Percentiles rank a stretch among this genome's conserved stretches.
These are phyloP conservation scores for Mycena galericulata DNA, from an alignment of 768 basidiomycete species.

Conservation along the genomic window DNA sequence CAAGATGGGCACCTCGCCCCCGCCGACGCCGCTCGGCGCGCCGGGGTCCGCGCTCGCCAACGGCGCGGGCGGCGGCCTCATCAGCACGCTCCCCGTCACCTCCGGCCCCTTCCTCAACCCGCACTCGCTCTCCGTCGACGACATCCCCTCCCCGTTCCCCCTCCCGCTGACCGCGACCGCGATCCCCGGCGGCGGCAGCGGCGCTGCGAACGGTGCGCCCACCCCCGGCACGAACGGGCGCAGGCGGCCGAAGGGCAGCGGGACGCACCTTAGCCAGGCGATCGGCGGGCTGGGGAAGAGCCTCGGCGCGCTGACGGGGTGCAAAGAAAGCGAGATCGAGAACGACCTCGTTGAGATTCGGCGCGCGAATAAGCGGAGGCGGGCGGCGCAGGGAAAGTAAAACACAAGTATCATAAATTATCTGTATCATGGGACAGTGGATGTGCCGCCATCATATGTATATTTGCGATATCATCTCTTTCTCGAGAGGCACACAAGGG, in stretches of 20 bases:
- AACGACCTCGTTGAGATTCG: conserved; percentile 83
- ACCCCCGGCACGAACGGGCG: conserved; percentile 55
- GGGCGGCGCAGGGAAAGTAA: conserved; percentile 47
- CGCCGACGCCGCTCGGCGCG: conserved; percentile 73
- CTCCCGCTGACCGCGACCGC: conserved; percentile 72
- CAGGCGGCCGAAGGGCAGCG: conserved; percentile 65
- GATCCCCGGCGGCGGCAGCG: conserved; percentile 47
- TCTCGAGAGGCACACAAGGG: too few species aligned
- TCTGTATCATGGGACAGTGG: conserved; percentile 10
- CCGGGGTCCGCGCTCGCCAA: conserved; percentile 50
- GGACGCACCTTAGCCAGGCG: conserved; percentile 66
- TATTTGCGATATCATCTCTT: too few species aligned
- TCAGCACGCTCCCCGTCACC: conserved; percentile 68
- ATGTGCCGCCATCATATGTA: background rate
- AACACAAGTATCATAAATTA: conserved; percentile 7
- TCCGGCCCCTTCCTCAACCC: conserved; percentile 82
- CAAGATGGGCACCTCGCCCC: conserved; percentile 82
- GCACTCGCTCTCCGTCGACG: conserved; percentile 87
- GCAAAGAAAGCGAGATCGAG: conserved; percentile 81
- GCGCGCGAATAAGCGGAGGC: conserved; percentile 74
- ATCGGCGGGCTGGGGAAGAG: conserved; percentile 83
- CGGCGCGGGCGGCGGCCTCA: conserved; percentile 44
- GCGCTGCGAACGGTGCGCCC: conserved; percentile 46
- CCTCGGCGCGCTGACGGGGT: conserved; percentile 62
- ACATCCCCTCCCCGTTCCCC: conserved; percentile 88